Conservation (phyloP, 1,284 basidiomycete genomes). For the Schizophyllum commune region DNA sequence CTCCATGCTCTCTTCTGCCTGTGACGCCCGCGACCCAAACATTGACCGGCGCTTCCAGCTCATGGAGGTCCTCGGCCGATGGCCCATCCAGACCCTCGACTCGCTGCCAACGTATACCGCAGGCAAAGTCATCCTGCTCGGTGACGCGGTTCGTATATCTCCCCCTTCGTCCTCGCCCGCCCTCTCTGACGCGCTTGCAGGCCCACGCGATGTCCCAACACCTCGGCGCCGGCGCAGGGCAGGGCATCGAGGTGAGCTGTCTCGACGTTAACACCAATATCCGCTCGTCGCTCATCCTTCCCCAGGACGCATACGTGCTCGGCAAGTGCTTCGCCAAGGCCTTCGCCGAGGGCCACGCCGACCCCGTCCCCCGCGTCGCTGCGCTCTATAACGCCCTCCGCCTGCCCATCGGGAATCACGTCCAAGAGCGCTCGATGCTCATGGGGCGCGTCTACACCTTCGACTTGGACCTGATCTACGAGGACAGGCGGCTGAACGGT, state of each 20-base stretch:
- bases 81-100: conserved; percentile 35
- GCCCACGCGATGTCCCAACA: conserved; percentile 34
- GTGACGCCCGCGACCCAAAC: background rate
- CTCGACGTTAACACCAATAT: too few species aligned
- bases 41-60: background rate
- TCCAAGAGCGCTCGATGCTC: background rate
- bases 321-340: background rate
- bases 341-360: background rate
- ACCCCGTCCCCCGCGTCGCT: background rate
- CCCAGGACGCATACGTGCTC: background rate
- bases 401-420: background rate
- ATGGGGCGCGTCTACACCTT: background rate
- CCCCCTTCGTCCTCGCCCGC: background rate
- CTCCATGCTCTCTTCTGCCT: background rate
- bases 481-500: background rate
- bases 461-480: background rate
- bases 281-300: background rate
- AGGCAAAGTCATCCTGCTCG: conserved; percentile 32
- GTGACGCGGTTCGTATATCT: conserved; percentile 32
- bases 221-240: conserved; percentile 32
- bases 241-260: conserved; percentile 28
- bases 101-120: conserved; percentile 28
- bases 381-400: background rate
- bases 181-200: conserved; percentile 10
- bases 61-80: conserved; percentile 14